phyloP scores from a whole-genome alignment of 2,329 filamentous ascomycete species.

The Fonsecaea monophora region DNA sequence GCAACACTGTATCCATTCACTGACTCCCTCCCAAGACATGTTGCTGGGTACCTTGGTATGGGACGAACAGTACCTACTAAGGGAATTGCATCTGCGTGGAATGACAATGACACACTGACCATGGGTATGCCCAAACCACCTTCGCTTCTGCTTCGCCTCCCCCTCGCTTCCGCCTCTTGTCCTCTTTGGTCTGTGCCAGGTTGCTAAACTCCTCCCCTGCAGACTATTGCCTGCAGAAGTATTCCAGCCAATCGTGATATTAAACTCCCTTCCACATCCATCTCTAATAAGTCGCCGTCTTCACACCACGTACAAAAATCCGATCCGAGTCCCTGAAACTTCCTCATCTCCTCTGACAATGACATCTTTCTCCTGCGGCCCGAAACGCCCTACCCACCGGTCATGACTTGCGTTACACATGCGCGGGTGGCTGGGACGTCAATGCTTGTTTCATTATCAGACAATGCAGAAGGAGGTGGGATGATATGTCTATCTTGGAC shows the following conservation, averaged over 20 bases:
- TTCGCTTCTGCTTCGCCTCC: not conserved
- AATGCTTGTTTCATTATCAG: conserved; percentile 3
- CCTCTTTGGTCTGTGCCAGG: not conserved
- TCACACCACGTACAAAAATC: not conserved
- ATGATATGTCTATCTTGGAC: not conserved
- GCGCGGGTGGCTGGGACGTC: not conserved
- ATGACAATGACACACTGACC: not conserved
- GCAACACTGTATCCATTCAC: not conserved
- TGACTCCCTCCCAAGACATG: not conserved
- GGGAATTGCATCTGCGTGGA: not conserved
- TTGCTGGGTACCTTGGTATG: not conserved
- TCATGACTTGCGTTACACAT: not conserved
- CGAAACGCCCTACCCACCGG: not conserved
- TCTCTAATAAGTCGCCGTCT: not conserved
- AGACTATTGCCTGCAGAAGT: not conserved
- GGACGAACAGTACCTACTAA: not conserved
- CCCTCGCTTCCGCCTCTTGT: not conserved
- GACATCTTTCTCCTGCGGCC: not conserved
- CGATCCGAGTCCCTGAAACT: not conserved
- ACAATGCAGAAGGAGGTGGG: not conserved
- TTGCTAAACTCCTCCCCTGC: not conserved
- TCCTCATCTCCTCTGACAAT: not conserved
- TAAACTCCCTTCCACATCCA: not conserved
- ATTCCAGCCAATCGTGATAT: not conserved
- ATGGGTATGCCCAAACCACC: not conserved